These are phyloP conservation scores for Cudoniella acicularis DNA, from an alignment of 495 filamentous ascomycete genomes.

Conservation along the genomic window DNA sequence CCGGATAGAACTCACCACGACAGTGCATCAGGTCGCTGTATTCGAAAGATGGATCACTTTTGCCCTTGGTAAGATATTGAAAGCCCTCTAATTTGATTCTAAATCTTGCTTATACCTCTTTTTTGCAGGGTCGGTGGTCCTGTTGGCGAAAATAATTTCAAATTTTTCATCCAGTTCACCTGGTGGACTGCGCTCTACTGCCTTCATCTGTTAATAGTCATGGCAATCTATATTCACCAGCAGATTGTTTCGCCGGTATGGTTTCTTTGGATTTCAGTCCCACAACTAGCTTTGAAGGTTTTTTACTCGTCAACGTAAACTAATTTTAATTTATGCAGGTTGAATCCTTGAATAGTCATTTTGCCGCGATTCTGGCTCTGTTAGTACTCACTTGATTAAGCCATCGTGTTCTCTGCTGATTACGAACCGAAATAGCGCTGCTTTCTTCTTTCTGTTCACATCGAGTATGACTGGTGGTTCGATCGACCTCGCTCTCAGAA, in stretches of 20 bases:
- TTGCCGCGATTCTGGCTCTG: conserved; percentile 52
- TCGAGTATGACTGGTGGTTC: conserved; percentile 69
- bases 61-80: conserved; percentile 78
- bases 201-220: conserved; percentile 54
- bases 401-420: background rate
- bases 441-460: conserved; percentile 73
- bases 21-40: conserved; percentile 73
- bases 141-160: conserved; percentile 76
- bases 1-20: conserved; percentile 83
- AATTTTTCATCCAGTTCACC: conserved; percentile 86
- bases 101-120: background rate
- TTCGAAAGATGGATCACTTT: conserved; percentile 88
- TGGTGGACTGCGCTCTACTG: conserved; percentile 68
- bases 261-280: too few species aligned
- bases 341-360: conserved; percentile 33
- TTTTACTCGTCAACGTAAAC: background rate
- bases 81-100: too few species aligned
- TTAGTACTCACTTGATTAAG: conserved; percentile 29
- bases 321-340: conserved; percentile 1
- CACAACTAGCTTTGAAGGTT: background rate
- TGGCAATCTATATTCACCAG: conserved; percentile 47
- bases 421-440: conserved; percentile 27
- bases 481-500: conserved; percentile 61
- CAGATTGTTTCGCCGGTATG: conserved; percentile 9
- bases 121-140: conserved; percentile 73